phyloP scores from a whole-genome alignment of 176 grass and related monocot genomes.

The Hordeum vulgare region DNA sequence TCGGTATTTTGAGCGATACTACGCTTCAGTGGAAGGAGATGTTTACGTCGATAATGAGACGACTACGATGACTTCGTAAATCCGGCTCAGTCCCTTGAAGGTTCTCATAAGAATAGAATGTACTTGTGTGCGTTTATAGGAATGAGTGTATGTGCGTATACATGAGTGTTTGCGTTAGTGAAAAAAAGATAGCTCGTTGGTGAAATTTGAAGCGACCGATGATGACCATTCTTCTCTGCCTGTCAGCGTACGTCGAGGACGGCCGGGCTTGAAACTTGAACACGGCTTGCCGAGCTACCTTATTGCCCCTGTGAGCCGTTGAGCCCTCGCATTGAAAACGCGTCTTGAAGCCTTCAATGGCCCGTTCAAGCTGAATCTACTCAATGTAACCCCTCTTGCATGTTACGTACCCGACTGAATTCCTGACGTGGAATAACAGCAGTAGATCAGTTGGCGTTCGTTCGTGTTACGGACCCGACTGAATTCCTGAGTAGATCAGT shows the following conservation, averaged over 20 bases:
- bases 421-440: neutral
- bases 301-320: neutral
- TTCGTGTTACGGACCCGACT: neutral
- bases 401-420: neutral
- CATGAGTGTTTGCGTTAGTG: too few species aligned
- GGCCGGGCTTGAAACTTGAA: neutral
- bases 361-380: neutral
- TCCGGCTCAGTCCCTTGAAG: too few species aligned
- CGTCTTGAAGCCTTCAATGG: neutral
- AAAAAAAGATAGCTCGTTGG: too few species aligned
- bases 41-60: too few species aligned
- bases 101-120: too few species aligned
- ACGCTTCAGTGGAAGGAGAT: too few species aligned
- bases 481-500: neutral
- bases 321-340: neutral
- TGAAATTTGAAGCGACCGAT: neutral
- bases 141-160: too few species aligned
- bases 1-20: too few species aligned
- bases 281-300: neutral
- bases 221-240: neutral
- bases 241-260: neutral
- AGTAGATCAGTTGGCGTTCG: too few species aligned
- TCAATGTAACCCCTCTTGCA: neutral
- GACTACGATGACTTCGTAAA: too few species aligned
- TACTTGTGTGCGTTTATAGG: too few species aligned